Evolutionary conservation across 2,329 filamentous ascomycete species (phyloP), one percentile per base, ranked within the genome.

Genomic region (Talaromyces amestolkiae): DNA sequence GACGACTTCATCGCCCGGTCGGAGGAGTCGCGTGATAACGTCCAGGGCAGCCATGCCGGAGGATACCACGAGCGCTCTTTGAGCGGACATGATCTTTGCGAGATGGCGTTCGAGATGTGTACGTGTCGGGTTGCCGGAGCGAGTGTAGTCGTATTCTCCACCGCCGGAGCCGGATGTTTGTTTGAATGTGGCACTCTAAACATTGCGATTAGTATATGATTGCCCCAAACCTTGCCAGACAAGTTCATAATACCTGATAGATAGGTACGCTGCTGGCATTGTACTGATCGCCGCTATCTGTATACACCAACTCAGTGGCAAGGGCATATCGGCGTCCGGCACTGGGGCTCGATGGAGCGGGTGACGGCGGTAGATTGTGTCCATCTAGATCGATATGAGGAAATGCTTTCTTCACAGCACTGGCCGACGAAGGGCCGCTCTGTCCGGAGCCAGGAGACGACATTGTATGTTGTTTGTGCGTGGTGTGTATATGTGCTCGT

Each of bases 61-160:
- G 63, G 93, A 93, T 53, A 98, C 94, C 58, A 96, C 94, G 60
- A 99, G 86, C 10, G 92, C 92, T 65, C 96, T 91, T 73, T 89
- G 88, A 54, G 95, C 95, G 72, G 92, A 93, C 96, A 99, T 99
- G 77, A 99, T 96, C 86, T 99, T 99, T 74, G 96, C 95, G 72
- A 99, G 84, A 79, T 99, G 95, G 66, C 94, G 89, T 82, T 99
- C 95, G 68, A 99, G 87, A 75, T 99, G 95, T 39, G 94, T 96
- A 70, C 95, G 88, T 66, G 95, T 99, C 19, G 95, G 95, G 77
- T 99, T 99, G 65, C 95, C 95, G 41, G 93, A 98, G 68, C 96
- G 91, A 67, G 95, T 98, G 83, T 99, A 99, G 82, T 99, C 95
- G 80, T 98, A 99, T 79, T 98, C 93, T 70, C 87, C 91, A 67